Conservation (phyloP, 2,329 filamentous ascomycete species). For the Lachnum nothofagi region DNA sequence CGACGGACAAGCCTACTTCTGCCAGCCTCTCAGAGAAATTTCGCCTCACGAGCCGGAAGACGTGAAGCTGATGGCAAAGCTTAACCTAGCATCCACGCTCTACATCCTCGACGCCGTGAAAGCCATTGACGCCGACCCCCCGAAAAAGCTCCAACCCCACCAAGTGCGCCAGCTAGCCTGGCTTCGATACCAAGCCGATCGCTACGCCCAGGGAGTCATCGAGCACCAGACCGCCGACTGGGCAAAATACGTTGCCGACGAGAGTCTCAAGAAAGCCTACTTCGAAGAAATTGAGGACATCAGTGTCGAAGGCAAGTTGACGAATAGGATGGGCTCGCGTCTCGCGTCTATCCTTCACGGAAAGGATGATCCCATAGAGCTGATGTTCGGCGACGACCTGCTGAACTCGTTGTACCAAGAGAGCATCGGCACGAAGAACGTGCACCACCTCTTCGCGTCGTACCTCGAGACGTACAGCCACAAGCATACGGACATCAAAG, state of each 20-base stretch:
- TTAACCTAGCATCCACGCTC: background rate
- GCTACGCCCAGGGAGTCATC: too few relatives aligned
- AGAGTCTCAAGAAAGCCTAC: background rate
- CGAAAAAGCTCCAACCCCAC: too few relatives aligned
- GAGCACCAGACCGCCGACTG: background rate
- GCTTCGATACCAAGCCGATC: too few relatives aligned
- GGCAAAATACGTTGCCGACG: background rate
- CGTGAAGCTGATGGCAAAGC: background rate
- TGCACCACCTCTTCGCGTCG: background rate
- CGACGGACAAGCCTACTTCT: too few relatives aligned
- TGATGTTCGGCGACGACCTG: slow-evolving; percentile 4
- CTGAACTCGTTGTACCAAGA: slow-evolving; percentile 1
- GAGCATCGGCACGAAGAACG: background rate
- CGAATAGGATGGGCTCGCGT: background rate
- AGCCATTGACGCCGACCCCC: background rate
- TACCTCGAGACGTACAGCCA: background rate
- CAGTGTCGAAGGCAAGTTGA: background rate
- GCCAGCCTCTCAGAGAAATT: too few relatives aligned
- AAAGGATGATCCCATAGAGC: slow-evolving; percentile 2
- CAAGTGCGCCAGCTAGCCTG: too few relatives aligned
- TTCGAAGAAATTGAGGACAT: background rate
- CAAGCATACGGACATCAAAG: slow-evolving; percentile 14
- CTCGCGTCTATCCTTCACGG: background rate
- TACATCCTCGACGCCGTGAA: background rate
- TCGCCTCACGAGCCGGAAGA: background rate